phyloP scores from a whole-genome alignment of 2,329 filamentous ascomycete species.

The Lasiodiplodia sp. region DNA sequence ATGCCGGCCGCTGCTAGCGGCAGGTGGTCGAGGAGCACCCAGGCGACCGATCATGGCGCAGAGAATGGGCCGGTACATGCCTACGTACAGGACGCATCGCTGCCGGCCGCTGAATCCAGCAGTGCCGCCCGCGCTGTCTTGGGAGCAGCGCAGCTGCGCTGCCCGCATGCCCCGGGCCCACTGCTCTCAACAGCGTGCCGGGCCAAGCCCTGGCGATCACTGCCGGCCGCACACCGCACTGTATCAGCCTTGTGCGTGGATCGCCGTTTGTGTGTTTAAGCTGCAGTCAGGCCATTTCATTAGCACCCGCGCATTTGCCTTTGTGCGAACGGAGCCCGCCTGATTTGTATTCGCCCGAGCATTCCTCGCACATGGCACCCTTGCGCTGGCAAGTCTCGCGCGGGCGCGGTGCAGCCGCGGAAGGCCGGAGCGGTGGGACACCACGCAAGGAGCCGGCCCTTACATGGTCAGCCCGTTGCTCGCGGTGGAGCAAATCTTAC shows the following conservation, averaged over 20 bases:
- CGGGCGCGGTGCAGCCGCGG: constrained; percentile 28
- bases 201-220: constrained; percentile 25
- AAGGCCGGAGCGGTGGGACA: constrained; percentile 29
- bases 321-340: constrained; percentile 27
- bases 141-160: constrained; percentile 7
- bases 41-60: constrained; percentile 32
- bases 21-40: constrained; percentile 25
- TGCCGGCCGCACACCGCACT: constrained; percentile 25
- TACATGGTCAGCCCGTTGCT: constrained; percentile 21
- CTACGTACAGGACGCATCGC: constrained; percentile 18
- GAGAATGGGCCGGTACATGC: constrained; percentile 29
- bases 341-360: constrained; percentile 29
- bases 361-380: constrained; percentile 47
- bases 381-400: constrained; percentile 30
- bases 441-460: constrained; percentile 28
- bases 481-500: constrained; percentile 28
- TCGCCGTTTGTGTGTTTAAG: constrained; percentile 28
- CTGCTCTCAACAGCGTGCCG: constrained; percentile 16
- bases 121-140: constrained; percentile 23
- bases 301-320: constrained; percentile 20
- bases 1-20: constrained; percentile 21
- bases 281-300: constrained; percentile 26
- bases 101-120: constrained; percentile 22
- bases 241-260: constrained; percentile 28
- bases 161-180: constrained; percentile 19